Percentiles rank a stretch among this genome's conserved stretches.
Evolutionary conservation across 306 rosid species (phyloP).

Genomic region (Cucumis cinereus): DNA sequence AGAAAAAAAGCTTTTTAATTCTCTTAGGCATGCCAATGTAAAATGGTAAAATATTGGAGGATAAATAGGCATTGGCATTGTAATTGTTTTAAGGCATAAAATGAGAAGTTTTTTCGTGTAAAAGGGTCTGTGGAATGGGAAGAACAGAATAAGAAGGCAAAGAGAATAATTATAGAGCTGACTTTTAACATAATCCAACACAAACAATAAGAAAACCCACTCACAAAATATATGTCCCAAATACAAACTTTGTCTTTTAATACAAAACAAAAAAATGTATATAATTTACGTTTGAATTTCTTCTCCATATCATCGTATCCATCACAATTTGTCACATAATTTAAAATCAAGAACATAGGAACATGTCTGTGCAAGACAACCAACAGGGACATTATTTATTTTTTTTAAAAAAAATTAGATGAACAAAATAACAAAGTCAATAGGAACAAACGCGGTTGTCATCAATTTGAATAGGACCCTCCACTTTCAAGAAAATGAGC

Average conservation of each 20-base stretch:
- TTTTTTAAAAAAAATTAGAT: neutral
- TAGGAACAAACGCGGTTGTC: conserved; percentile 4
- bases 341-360: neutral
- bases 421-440: neutral
- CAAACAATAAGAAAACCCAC: neutral
- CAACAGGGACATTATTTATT: neutral
- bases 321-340: neutral
- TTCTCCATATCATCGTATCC: neutral
- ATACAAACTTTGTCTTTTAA: neutral
- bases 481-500: neutral
- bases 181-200: neutral
- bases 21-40: too few species aligned
- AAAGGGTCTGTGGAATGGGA: too few species aligned
- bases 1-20: too few species aligned
- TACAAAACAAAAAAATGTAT: neutral
- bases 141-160: neutral
- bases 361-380: neutral
- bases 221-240: neutral
- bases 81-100: too few species aligned
- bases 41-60: too few species aligned
- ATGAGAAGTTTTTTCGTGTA: too few species aligned
- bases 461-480: conserved; percentile 1
- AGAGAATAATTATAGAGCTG: neutral
- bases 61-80: too few species aligned
- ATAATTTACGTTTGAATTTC: too few species aligned